Conservation (phyloP, 805 yeast genomes). For the Myxozyma melibiosi region DNA sequence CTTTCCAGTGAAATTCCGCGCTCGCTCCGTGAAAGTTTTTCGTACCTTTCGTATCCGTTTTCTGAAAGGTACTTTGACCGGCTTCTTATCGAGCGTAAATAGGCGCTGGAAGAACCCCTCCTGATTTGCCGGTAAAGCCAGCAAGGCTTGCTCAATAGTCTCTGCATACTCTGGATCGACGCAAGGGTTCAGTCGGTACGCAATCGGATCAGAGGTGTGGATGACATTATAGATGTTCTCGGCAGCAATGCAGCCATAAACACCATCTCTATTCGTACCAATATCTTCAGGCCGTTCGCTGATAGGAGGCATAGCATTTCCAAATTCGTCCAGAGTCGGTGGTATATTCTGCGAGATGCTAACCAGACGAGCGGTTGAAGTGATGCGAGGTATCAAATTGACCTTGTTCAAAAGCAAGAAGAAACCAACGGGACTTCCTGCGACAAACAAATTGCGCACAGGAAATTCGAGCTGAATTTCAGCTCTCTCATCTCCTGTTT, state of each 20-base stretch:
- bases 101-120: slow-evolving; percentile 11
- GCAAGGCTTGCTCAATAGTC: slow-evolving; percentile 37
- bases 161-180: slow-evolving; percentile 48
- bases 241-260: slow-evolving; percentile 60
- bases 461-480: slow-evolving; percentile 61
- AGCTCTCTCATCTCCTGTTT: slow-evolving; percentile 31
- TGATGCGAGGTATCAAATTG: slow-evolving; percentile 38
- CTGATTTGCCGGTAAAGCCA: slow-evolving; percentile 34
- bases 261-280: slow-evolving; percentile 53
- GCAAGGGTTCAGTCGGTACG: slow-evolving; percentile 84
- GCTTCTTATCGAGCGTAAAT: background rate
- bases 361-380: slow-evolving; percentile 6
- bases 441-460: slow-evolving; percentile 72
- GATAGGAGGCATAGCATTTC: background rate
- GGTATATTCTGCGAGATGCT: slow-evolving; percentile 5
- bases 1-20: slow-evolving; percentile 1
- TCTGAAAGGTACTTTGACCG: slow-evolving; percentile 1
- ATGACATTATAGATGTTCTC: slow-evolving; percentile 75
- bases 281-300: slow-evolving; percentile 52
- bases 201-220: slow-evolving; percentile 91
- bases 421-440: slow-evolving; percentile 87
- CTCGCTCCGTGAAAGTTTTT: background rate
- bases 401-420: slow-evolving; percentile 48
- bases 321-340: background rate
- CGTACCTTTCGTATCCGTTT: background rate